phyloP scores from a whole-genome alignment of 2,329 filamentous ascomycete species.

The Ceratocystis harringtonii region DNA sequence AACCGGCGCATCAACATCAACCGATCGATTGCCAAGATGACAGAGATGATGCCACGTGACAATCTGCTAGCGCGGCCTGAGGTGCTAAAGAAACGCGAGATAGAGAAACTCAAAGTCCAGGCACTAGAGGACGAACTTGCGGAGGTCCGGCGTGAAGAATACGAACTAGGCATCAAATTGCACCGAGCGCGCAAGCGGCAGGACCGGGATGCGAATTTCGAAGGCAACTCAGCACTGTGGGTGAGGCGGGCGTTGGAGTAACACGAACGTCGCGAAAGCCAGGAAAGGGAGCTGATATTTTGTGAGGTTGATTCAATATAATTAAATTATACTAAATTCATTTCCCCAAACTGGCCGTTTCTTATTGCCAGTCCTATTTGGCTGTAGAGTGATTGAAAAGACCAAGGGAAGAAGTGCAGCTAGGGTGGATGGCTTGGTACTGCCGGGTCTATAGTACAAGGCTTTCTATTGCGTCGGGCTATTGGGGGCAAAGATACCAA shows the following conservation, averaged over 20 bases:
- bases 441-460: too few species aligned
- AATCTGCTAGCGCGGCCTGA: constrained; percentile 51
- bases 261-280: background rate
- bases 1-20: constrained; percentile 58
- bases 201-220: constrained; percentile 49
- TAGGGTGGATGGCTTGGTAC: too few species aligned
- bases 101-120: constrained; percentile 50
- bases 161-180: constrained; percentile 62
- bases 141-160: constrained; percentile 60
- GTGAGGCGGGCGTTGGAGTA: constrained; percentile 45
- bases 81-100: constrained; percentile 40
- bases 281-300: background rate
- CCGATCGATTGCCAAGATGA: constrained; percentile 60
- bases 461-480: too few species aligned
- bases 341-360: too few species aligned
- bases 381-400: too few species aligned
- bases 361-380: too few species aligned
- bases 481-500: too few species aligned
- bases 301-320: too few species aligned
- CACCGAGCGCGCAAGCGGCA: constrained; percentile 60
- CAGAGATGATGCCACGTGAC: constrained; percentile 59
- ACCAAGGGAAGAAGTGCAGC: too few species aligned
- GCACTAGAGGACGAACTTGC: constrained; percentile 50
- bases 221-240: constrained; percentile 54
- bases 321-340: too few species aligned